Evolutionary conservation across 2,329 filamentous ascomycete species (phyloP), one percentile per base, ranked within the genome.

Genomic region (Ophiocordyceps unilateralis): DNA sequence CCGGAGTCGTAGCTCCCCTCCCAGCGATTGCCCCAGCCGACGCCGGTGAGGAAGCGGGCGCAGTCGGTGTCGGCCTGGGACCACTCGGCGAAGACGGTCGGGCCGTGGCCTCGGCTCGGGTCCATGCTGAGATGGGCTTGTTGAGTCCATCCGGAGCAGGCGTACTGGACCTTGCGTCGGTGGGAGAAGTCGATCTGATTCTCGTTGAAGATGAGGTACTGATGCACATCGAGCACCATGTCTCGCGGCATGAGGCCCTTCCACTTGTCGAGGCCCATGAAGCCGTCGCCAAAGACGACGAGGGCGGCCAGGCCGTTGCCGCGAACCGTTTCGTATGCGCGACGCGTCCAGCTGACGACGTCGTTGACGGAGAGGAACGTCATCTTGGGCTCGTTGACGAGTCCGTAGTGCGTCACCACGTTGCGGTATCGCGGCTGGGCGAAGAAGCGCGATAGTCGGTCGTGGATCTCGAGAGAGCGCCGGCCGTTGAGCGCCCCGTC

Each of bases 51-150:
- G 61, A 84, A 78, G 46, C 72, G 61, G 0, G 87, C 80, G 65
- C 91, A 98, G 66, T 98, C 91, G 1, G 91, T 95, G 62, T 98
- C 91, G 34, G 91, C 89, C 66, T 96, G 89, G 0, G 83, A 89
- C 87, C 88, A 98, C 68, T 98, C 91, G 50, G 89, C 91, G 59
- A 93, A 88, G 51, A 96, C 76, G 17, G 87, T 96, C 1, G 89
- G 88, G 0, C 91, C 91, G 65, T 89, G 98, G 10, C 89, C 89
- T 0, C 78, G 84, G 5, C 67, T 61, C 5, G 71, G 81, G 61
- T 86, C 70, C 66, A 85, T 81, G 57, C 79, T 84, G 46, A 76
- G 65, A 47, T 74, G 57, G 14, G 86, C 75, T 68, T 96, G 87
- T 52, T 79, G 58, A 4, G 83, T 82, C 91, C 91, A 98, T 43